These are phyloP conservation scores for Neofusicoccum ribis DNA, from an alignment of 2,329 filamentous ascomycete genomes.

Conservation along the genomic window DNA sequence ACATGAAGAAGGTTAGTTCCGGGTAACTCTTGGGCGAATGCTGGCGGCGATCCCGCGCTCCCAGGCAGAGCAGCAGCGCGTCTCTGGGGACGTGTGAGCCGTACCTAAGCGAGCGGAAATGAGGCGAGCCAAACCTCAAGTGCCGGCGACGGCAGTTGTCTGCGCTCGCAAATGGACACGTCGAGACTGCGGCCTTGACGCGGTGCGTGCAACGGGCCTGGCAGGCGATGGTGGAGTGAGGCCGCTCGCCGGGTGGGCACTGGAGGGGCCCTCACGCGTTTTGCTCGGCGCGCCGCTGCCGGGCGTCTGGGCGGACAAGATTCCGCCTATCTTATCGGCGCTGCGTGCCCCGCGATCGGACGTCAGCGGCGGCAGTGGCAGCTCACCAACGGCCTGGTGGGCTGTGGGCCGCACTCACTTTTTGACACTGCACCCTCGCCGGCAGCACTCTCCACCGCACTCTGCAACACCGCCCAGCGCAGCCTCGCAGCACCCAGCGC, in stretches of 20 bases:
- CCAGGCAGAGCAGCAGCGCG: background rate
- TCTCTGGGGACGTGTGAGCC: background rate
- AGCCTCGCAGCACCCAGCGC: constrained; percentile 21
- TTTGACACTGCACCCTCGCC: background rate
- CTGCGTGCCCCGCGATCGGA: constrained; percentile 11
- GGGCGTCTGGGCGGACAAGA: constrained; percentile 7
- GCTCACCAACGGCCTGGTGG: background rate
- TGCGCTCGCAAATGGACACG: background rate
- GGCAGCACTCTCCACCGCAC: background rate
- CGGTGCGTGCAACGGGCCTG: background rate
- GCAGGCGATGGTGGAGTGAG: background rate
- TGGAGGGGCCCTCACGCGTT: background rate
- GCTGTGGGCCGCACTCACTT: background rate
- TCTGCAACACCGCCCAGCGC: background rate
- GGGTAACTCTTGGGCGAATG: background rate
- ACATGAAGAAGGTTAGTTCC: constrained; percentile 14
- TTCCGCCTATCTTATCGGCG: constrained; percentile 16
- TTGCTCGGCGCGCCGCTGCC: constrained; percentile 6
- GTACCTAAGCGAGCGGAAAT: background rate
- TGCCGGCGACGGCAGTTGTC: background rate
- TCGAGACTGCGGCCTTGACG: background rate
- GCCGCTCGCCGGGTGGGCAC: background rate
- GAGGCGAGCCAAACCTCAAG: background rate
- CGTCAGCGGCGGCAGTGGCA: constrained; percentile 6
- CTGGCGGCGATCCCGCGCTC: constrained; percentile 5